Base-by-base conservation (phyloP, 768 basidiomycete species). In the Rhodosporidiobolus sp. region DNA sequence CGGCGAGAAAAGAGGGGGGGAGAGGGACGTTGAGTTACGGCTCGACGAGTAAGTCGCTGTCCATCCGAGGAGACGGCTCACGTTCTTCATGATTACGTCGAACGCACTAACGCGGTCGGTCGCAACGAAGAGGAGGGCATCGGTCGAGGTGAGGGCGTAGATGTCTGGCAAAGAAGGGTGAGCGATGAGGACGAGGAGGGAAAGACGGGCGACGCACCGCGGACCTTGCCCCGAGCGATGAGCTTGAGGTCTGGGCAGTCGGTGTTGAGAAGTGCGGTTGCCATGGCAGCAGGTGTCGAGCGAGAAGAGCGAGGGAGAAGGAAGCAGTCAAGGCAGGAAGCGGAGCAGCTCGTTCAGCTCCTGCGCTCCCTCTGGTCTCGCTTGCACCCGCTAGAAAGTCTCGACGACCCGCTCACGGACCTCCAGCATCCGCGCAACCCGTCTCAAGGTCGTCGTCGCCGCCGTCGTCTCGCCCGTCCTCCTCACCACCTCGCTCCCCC, bases 61-160 rank as follows among this genome's bases (percentile, higher is more conserved):
- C 10, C 6, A 16, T 30, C 19, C 34, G n/a, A 20, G 50, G 53
- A 22, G 3, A 52, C 4, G 43, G 84, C 91, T 78, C 80, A 97
- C 95, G 82, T 95, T 93, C 79, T 88, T 87, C 73, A 99, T 86
- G 79, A 98, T 89, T 76, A 96, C 90, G 84, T 99, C 95, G 84
- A 92, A 98, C 0, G 94, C 94, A 28, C 92, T n/a, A 80, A 98
- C 95, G 73, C 96, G 86, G 82, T 99, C 96, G 17, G 91, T 89
- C 19, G 95, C 94, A 69, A 98, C 89, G 80, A 98, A 98, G 53
- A 99, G 86, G 28, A 99, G 86, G 67, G 81, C 81, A 63, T 83
- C 81, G n/a, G 17, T 79, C 77, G 75, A 87, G 85, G 63, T 88
- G 11, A 87, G 87, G 10, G 89, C 88, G 82, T 99, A 98, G 79